Evolutionary conservation across 2,329 filamentous ascomycete species (phyloP).

Genomic region (Fusarium annulatum): DNA sequence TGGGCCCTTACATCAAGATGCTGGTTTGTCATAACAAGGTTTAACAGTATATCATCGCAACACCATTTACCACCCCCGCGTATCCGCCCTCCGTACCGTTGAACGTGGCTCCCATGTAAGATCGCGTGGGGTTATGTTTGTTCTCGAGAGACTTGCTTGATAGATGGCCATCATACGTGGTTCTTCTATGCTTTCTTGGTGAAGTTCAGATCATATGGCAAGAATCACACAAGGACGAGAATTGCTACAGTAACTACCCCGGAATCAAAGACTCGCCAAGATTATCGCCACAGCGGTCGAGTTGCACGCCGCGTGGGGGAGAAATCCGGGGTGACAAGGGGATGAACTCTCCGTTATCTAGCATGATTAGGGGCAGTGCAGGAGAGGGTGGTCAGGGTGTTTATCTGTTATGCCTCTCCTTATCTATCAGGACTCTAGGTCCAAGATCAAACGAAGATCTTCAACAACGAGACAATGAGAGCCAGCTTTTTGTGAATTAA

Average conservation of each 20-base stretch:
- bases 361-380: constrained; percentile 3
- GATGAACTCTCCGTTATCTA: constrained; percentile 26
- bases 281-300: background rate
- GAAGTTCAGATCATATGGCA: background rate
- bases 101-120: constrained; percentile 18
- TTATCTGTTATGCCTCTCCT: constrained; percentile 31
- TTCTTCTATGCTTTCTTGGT: background rate
- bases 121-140: constrained; percentile 15
- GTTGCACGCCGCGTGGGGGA: constrained; percentile 30
- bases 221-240: background rate
- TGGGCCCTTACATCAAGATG: constrained; percentile 2
- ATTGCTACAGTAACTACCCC: background rate
- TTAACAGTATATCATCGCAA: constrained; percentile 15
- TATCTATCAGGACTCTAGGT: constrained; percentile 7
- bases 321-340: constrained; percentile 28
- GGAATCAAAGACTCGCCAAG: background rate
- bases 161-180: background rate
- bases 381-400: constrained; percentile 16
- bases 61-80: constrained; percentile 18
- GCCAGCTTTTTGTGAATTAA: background rate
- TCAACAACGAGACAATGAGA: background rate
- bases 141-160: background rate
- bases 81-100: constrained; percentile 4
- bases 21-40: constrained; percentile 21
- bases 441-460: background rate